Evolutionary conservation across 73 alveolate species (phyloP).

Genomic region (Loxodes magnus): DNA sequence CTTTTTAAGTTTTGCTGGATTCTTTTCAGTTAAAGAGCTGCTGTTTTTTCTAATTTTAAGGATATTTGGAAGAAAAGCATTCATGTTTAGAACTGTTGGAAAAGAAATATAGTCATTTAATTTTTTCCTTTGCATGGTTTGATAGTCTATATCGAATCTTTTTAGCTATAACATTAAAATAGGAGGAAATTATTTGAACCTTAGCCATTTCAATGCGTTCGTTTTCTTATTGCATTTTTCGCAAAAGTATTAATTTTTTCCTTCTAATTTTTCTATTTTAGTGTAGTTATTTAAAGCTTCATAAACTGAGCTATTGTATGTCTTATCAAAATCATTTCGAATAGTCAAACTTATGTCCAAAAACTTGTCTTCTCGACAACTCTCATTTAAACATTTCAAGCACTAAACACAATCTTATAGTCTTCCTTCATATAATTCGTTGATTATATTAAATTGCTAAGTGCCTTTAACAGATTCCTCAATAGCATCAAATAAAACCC

Average conservation of each 20-base stretch:
- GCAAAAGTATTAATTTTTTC: slow-evolving; percentile 73
- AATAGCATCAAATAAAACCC: slow-evolving; percentile 89
- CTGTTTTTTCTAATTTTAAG: too few species aligned
- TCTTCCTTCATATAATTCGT: slow-evolving; percentile 71
- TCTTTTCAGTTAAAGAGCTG: too few species aligned
- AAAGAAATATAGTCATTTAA: slow-evolving; percentile 62
- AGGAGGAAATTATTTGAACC: slow-evolving; percentile 56
- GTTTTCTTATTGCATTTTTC: slow-evolving; percentile 74
- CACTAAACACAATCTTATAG: slow-evolving; percentile 62
- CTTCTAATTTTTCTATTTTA: slow-evolving; percentile 70
- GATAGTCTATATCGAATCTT: slow-evolving; percentile 73
- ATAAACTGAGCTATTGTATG: slow-evolving; percentile 61
- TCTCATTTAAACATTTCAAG: slow-evolving; percentile 66
- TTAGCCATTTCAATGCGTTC: slow-evolving; percentile 76
- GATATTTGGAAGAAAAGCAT: slow-evolving; percentile 32
- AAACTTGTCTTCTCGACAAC: slow-evolving; percentile 40
- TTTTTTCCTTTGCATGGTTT: slow-evolving; percentile 56
- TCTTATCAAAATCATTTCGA: slow-evolving; percentile 65
- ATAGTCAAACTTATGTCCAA: slow-evolving; percentile 80
- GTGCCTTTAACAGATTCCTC: slow-evolving; percentile 53
- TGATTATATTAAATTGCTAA: slow-evolving; percentile 39
- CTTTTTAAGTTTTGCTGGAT: background rate
- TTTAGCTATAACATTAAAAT: slow-evolving; percentile 56
- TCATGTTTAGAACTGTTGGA: slow-evolving; percentile 48
- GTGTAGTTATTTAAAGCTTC: slow-evolving; percentile 79